These are phyloP conservation scores for Nemania diffusa DNA, from an alignment of 2,329 filamentous ascomycete genomes.

Conservation along the genomic window DNA sequence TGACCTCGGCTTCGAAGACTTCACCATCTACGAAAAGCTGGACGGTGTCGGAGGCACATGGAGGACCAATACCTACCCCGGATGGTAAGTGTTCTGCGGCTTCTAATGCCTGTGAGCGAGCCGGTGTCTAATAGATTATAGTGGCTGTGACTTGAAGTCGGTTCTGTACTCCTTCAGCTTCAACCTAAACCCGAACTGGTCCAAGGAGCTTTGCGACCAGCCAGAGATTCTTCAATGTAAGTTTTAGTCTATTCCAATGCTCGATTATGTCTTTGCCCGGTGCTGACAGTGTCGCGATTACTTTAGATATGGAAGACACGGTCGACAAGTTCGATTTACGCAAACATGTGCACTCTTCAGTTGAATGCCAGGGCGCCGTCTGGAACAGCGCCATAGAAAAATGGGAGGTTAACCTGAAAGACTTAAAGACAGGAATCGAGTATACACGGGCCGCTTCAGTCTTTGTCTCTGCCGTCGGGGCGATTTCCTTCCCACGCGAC, in stretches of 20 bases:
- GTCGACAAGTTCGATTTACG: conserved; percentile 35
- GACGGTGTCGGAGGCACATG: conserved; percentile 32
- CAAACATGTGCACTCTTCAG: conserved; percentile 24
- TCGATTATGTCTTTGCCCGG: not conserved
- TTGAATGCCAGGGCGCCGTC: conserved; percentile 36
- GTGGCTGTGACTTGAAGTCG: conserved; percentile 2
- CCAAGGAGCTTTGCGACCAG: conserved; percentile 8
- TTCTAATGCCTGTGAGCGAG: not conserved
- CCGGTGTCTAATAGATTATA: not conserved
- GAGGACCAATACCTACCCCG: conserved; percentile 32
- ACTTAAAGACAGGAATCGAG: conserved; percentile 27
- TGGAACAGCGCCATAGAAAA: conserved; percentile 41
- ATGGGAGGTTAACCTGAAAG: conserved; percentile 28
- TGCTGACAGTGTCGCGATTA: not conserved
- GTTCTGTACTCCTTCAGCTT: not conserved
- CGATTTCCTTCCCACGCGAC: conserved; percentile 43
- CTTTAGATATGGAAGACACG: conserved; percentile 30
- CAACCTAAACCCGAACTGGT: conserved; percentile 3
- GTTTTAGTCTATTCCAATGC: not conserved
- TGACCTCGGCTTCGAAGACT: conserved; percentile 32
- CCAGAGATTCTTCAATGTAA: conserved; percentile 9
- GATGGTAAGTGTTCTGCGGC: conserved; percentile 20
- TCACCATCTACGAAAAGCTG: conserved; percentile 31
- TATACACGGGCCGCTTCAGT: conserved; percentile 38
- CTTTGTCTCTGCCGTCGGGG: conserved; percentile 47